These are phyloP conservation scores for Tetrahymena thermophila DNA, from an alignment of 73 alveolate genomes.

Conservation along the genomic window DNA sequence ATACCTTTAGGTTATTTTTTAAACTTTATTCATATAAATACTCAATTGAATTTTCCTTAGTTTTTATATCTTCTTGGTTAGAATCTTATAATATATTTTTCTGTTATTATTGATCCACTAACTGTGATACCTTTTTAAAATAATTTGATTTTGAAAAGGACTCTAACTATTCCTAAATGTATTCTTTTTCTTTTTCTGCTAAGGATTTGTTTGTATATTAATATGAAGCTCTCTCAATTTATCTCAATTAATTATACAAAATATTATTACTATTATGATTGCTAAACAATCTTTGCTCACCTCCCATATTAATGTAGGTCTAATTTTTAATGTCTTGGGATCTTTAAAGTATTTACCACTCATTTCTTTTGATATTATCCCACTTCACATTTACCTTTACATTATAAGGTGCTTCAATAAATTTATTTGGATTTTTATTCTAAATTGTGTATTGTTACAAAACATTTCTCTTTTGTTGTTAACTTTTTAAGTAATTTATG, in stretches of 20 bases:
- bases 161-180: background rate
- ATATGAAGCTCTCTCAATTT: background rate
- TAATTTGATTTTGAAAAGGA: background rate
- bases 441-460: background rate
- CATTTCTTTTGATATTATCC: background rate
- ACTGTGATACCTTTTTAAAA: background rate
- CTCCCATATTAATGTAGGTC: background rate
- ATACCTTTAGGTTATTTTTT: background rate
- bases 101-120: background rate
- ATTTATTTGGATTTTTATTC: background rate
- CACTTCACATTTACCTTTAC: background rate
- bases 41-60: background rate
- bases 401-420: background rate
- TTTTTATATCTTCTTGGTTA: background rate
- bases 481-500: background rate
- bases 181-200: background rate
- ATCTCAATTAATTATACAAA: background rate
- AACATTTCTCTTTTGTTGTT: background rate
- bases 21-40: background rate
- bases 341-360: background rate
- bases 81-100: background rate
- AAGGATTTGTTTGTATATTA: background rate
- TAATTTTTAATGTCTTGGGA: background rate
- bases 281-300: background rate
- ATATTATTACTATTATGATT: background rate